Percentiles rank a stretch among this genome's conserved stretches.
phyloP scores from a whole-genome alignment of 2,329 filamentous ascomycete species.

The Pezicula radicicola region DNA sequence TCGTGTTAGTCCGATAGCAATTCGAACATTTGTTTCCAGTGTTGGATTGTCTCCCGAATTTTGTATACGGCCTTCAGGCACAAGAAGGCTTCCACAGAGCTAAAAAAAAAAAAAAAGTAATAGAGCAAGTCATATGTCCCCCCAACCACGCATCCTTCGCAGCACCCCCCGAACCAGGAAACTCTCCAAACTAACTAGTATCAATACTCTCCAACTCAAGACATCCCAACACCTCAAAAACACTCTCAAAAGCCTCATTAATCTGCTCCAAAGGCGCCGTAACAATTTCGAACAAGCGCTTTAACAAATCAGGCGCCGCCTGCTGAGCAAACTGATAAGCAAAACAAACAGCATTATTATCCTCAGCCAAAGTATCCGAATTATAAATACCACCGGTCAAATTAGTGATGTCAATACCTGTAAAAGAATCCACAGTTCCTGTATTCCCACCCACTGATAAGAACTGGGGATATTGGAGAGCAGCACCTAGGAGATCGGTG shows the following conservation, averaged over 20 bases:
- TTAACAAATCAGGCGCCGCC: constrained; percentile 38
- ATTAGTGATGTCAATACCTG: constrained; percentile 39
- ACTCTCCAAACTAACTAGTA: too few relatives aligned
- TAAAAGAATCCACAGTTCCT: constrained; percentile 47
- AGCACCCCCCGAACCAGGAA: too few relatives aligned
- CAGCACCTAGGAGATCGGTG: constrained; percentile 35
- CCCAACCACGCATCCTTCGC: too few relatives aligned
- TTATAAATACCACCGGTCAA: constrained; percentile 44
- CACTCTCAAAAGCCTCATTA: constrained; percentile 27
- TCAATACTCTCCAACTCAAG: constrained; percentile 2
- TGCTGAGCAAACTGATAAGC: constrained; percentile 36
- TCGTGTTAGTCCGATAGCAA: too few relatives aligned
- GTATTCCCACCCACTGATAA: constrained; percentile 49
- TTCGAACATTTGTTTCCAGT: too few relatives aligned
- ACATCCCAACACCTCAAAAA: constrained; percentile 14
- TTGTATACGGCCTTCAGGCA: too few relatives aligned
- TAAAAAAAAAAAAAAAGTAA: too few relatives aligned
- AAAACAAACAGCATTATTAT: constrained; percentile 46
- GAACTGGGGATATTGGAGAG: constrained; percentile 38
- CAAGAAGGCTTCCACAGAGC: too few relatives aligned
- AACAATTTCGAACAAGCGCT: constrained; percentile 33
- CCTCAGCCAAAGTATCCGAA: constrained; percentile 35
- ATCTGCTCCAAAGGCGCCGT: constrained; percentile 26
- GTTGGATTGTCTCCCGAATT: too few relatives aligned
- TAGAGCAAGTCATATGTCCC: too few relatives aligned